phyloP scores from a whole-genome alignment of 495 filamentous ascomycete species.

The Aspergillus nidulans region DNA sequence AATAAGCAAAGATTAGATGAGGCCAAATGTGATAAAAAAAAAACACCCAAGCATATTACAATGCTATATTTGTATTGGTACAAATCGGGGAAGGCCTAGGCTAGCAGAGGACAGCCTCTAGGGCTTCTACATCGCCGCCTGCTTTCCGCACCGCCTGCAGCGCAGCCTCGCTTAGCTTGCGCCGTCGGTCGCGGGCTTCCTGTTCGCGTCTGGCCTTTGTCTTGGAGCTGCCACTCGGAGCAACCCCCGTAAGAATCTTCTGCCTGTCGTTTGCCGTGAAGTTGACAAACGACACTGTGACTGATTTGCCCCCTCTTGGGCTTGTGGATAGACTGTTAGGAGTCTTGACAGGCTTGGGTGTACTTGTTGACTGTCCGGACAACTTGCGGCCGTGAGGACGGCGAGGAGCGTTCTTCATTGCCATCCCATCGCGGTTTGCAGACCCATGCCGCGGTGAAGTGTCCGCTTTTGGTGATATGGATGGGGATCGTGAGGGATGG shows the following conservation, averaged over 20 bases:
- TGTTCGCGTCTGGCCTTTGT: slow-evolving; percentile 88
- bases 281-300: slow-evolving; percentile 76
- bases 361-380: slow-evolving; percentile 32
- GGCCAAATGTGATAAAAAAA: not conserved
- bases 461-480: slow-evolving; percentile 34
- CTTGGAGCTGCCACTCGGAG: slow-evolving; percentile 84
- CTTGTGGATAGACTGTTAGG: slow-evolving; percentile 19
- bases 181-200: slow-evolving; percentile 73
- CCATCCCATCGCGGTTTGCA: slow-evolving; percentile 15
- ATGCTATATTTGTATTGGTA: slow-evolving; percentile 2
- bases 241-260: slow-evolving; percentile 83
- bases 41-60: not conserved
- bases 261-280: slow-evolving; percentile 79
- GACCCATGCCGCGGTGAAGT: slow-evolving; percentile 25
- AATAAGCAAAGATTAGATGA: slow-evolving; percentile 9
- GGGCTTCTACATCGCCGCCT: slow-evolving; percentile 66
- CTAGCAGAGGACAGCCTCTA: slow-evolving; percentile 46
- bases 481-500: slow-evolving; percentile 31
- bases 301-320: slow-evolving; percentile 35
- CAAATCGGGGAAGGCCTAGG: slow-evolving; percentile 5
- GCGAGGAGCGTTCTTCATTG: slow-evolving; percentile 26
- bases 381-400: slow-evolving; percentile 34
- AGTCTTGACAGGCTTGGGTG: slow-evolving; percentile 33
- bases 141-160: slow-evolving; percentile 68
- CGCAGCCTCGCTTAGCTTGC: slow-evolving; percentile 70